Evolutionary conservation across 2,329 filamentous ascomycete genomes (phyloP).

Genomic region (Trichophyton equinum): DNA sequence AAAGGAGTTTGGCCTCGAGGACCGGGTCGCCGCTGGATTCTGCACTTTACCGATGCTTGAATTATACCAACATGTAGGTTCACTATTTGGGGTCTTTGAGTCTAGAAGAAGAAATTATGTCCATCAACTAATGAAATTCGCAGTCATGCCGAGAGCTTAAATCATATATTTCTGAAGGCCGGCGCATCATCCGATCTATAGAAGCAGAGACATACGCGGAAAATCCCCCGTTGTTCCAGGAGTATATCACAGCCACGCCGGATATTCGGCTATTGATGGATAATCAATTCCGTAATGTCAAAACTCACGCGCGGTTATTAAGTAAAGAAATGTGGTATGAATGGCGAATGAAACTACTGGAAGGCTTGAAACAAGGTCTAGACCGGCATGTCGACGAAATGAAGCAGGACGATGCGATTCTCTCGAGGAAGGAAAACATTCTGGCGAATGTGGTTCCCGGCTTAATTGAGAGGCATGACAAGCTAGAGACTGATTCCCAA

Average conservation of each 20-base stretch:
- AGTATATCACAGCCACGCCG: slow-evolving; percentile 75
- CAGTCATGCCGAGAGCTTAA: slow-evolving; percentile 85
- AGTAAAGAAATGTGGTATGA: slow-evolving; percentile 98
- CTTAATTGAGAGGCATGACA: slow-evolving; percentile 48
- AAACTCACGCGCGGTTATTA: slow-evolving; percentile 74
- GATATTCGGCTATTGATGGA: slow-evolving; percentile 83
- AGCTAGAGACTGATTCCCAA: slow-evolving; percentile 51
- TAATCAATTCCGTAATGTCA: slow-evolving; percentile 94
- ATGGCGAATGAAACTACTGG: slow-evolving; percentile 81
- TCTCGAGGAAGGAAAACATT: slow-evolving; percentile 56
- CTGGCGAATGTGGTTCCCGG: slow-evolving; percentile 56
- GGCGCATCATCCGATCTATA: slow-evolving; percentile 78
- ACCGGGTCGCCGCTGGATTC: slow-evolving; percentile 74
- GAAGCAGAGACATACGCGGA: slow-evolving; percentile 79
- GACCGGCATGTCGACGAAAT: slow-evolving; percentile 64
- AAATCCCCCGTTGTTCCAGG: slow-evolving; percentile 80
- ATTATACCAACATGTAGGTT: slow-evolving; percentile 72
- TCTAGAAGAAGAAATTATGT: no score
- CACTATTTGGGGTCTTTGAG: not conserved
- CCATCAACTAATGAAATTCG: no score
- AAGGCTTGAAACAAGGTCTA: slow-evolving; percentile 71
- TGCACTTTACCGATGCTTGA: slow-evolving; percentile 89
- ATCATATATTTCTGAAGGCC: slow-evolving; percentile 88
- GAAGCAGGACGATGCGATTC: slow-evolving; percentile 54
- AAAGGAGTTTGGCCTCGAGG: slow-evolving; percentile 44